Evolutionary conservation across 1,284 basidiomycete genomes (phyloP).

Genomic region (Pisolithus thermaeus): DNA sequence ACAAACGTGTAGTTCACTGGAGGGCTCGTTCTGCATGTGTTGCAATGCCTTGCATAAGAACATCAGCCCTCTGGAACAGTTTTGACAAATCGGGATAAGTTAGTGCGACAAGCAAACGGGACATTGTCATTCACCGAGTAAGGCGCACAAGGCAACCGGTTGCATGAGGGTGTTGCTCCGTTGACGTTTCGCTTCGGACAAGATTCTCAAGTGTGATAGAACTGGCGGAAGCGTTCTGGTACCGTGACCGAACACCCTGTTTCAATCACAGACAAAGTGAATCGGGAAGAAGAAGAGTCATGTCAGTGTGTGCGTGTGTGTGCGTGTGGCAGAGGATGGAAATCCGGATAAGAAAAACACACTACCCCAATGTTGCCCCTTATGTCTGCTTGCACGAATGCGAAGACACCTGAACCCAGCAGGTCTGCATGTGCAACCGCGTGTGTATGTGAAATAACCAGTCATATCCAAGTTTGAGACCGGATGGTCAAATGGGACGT

Average conservation of each 20-base stretch:
- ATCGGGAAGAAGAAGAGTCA: constrained; percentile 1
- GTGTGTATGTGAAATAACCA: constrained; percentile 24
- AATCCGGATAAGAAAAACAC: constrained; percentile 25
- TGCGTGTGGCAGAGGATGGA: constrained; percentile 7
- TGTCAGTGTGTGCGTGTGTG: background rate
- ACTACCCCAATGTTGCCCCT: constrained; percentile 79
- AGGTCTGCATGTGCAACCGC: constrained; percentile 45
- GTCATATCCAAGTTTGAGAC: constrained; percentile 9
- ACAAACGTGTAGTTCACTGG: constrained; percentile 72
- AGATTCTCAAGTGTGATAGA: constrained; percentile 79
- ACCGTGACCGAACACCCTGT: constrained; percentile 78
- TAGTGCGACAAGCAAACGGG: constrained; percentile 8
- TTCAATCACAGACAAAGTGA: constrained; percentile 8
- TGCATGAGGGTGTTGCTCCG: constrained; percentile 42
- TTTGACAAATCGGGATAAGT: constrained; percentile 6
- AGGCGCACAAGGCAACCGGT: constrained; percentile 75
- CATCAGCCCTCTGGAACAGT: constrained; percentile 20
- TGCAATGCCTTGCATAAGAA: constrained; percentile 56
- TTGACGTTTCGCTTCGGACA: constrained; percentile 56
- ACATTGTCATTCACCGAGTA: constrained; percentile 50
- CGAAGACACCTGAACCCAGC: constrained; percentile 83
- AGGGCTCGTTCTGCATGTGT: constrained; percentile 64
- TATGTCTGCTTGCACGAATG: constrained; percentile 88
- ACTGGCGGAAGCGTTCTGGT: constrained; percentile 45
- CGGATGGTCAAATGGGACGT: constrained; percentile 10